These are phyloP conservation scores for Trametes pubescens DNA, from an alignment of 1,284 basidiomycete species.

Conservation along the genomic window DNA sequence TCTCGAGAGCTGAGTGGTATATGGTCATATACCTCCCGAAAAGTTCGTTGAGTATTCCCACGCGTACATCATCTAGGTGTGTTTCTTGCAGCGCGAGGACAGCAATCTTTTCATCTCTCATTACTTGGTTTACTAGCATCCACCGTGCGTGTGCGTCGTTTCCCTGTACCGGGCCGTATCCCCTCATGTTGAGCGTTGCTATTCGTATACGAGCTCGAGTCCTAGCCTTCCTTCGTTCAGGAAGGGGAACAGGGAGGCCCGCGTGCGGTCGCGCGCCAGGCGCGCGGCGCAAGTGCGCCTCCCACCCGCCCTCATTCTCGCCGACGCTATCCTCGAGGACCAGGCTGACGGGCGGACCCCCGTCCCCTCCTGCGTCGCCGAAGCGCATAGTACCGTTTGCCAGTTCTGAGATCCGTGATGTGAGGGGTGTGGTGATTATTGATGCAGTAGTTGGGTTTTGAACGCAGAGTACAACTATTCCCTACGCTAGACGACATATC, in stretches of 20 bases:
- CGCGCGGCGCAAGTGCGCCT: too few relatives aligned
- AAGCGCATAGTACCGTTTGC: background rate
- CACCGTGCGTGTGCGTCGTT: background rate
- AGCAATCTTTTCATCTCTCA: background rate
- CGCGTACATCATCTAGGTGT: background rate
- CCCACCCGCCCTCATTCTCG: too few relatives aligned
- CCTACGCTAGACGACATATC: background rate
- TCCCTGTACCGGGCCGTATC: background rate
- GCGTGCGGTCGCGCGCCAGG: too few relatives aligned
- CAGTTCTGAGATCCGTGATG: background rate
- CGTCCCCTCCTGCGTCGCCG: background rate
- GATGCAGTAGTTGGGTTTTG: background rate
- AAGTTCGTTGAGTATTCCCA: background rate
- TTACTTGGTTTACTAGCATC: background rate
- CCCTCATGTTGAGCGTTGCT: background rate
- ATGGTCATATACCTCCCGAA: background rate
- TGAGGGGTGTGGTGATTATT: background rate
- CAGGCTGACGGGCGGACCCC: background rate
- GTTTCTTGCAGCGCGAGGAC: constrained; percentile 3
- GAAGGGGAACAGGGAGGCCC: too few relatives aligned
- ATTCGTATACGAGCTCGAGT: background rate
- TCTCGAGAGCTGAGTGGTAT: background rate
- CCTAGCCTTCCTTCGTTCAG: too few relatives aligned
- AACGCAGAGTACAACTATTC: background rate
- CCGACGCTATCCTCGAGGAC: background rate